phyloP scores from a whole-genome alignment of 371 early-diverging fungal species.

The Apophysomyces elegans region DNA sequence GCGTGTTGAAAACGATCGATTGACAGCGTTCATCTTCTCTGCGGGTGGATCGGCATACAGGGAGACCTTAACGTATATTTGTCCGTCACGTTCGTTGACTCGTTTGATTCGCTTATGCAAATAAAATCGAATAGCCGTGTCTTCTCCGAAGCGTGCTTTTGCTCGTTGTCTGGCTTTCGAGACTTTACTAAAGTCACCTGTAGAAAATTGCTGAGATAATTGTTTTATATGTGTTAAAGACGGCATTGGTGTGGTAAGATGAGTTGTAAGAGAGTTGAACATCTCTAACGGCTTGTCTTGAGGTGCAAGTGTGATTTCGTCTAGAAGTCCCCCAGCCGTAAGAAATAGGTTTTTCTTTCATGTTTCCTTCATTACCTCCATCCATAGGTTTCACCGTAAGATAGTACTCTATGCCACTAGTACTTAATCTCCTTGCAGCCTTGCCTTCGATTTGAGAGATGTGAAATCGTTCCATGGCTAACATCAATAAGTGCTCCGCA shows the following conservation, averaged over 20 bases:
- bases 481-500: slow-evolving; percentile 59
- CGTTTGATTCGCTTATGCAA: slow-evolving; percentile 61
- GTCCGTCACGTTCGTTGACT: slow-evolving; percentile 43
- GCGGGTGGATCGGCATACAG: slow-evolving; percentile 29
- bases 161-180: slow-evolving; percentile 38
- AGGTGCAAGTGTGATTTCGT: slow-evolving; percentile 59
- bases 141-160: slow-evolving; percentile 46
- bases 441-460: slow-evolving; percentile 47
- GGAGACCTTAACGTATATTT: slow-evolving; percentile 50
- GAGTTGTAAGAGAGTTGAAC: slow-evolving; percentile 63
- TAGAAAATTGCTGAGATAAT: slow-evolving; percentile 35
- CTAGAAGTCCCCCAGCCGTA: slow-evolving; percentile 24
- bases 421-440: slow-evolving; percentile 30
- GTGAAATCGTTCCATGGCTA: slow-evolving; percentile 62
- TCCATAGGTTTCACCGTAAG: slow-evolving; percentile 65
- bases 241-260: slow-evolving; percentile 65
- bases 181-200: slow-evolving; percentile 37
- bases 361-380: slow-evolving; percentile 47
- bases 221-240: slow-evolving; percentile 47
- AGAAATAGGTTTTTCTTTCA: background rate
- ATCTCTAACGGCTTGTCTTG: slow-evolving; percentile 65
- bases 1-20: slow-evolving; percentile 19
- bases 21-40: slow-evolving; percentile 18
- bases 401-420: slow-evolving; percentile 56
- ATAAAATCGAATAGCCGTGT: slow-evolving; percentile 51